These are phyloP conservation scores for Vitis rotundifolia DNA, from an alignment of 164 flowering plant species.

Conservation along the genomic window DNA sequence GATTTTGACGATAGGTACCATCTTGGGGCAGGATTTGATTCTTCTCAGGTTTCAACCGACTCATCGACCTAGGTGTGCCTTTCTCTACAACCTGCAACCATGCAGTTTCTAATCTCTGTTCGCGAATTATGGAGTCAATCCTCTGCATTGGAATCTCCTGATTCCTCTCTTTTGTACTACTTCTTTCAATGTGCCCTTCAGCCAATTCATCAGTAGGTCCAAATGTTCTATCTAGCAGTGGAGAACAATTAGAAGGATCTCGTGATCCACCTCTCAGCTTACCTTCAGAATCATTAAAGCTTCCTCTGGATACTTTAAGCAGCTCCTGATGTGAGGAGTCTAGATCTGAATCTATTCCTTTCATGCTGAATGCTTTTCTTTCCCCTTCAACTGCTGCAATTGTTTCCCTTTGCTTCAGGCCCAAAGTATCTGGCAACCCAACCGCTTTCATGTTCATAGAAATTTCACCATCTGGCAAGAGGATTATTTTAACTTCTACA, in stretches of 20 bases:
- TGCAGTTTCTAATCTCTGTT: conserved; percentile 86
- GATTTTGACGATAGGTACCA: conserved; percentile 35
- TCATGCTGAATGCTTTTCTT: conserved; percentile 12
- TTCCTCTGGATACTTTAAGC: conserved; percentile 21
- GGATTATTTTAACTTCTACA: conserved; percentile 74
- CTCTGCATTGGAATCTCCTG: conserved; percentile 63
- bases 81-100: conserved; percentile 90
- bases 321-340: conserved; percentile 20
- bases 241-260: conserved; percentile 24
- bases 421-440: conserved; percentile 22
- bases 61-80: conserved; percentile 64
- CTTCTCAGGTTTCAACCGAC: conserved; percentile 71
- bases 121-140: conserved; percentile 74
- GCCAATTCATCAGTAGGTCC: conserved; percentile 18
- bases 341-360: conserved; percentile 15
- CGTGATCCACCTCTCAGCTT: conserved; percentile 25
- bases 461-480: conserved; percentile 41
- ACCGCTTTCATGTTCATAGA: conserved; percentile 17
- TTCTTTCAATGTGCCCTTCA: conserved; percentile 27
- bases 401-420: conserved; percentile 24
- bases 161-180: conserved; percentile 31
- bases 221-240: conserved; percentile 16
- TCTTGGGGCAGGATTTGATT: conserved; percentile 94
- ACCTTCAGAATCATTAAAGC: conserved; percentile 30
- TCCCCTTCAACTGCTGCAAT: conserved; percentile 21